Evolutionary conservation across 352 stramenopile species (phyloP).

Genomic region (Blastocystis sp.): DNA sequence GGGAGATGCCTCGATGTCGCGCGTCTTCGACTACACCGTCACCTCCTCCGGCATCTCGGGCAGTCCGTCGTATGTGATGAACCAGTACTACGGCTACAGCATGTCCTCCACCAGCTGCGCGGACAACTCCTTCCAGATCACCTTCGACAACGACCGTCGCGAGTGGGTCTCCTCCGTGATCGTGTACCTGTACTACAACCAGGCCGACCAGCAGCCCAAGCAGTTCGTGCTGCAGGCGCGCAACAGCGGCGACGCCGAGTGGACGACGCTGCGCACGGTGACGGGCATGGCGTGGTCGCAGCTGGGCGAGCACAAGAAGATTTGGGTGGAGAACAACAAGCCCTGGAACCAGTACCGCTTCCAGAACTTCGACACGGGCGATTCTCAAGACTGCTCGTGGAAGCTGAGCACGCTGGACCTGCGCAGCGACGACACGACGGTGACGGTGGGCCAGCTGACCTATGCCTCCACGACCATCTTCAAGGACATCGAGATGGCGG

Average conservation of each 20-base stretch:
- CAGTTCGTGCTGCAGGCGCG: background rate
- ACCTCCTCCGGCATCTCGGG: background rate
- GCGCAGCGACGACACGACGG: background rate
- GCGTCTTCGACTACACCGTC: background rate
- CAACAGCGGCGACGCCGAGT: background rate
- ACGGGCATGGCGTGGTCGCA: background rate
- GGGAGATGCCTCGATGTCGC: background rate
- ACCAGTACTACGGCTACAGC: background rate
- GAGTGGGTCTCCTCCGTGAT: conserved; percentile 18
- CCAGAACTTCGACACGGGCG: background rate
- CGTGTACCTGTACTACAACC: background rate
- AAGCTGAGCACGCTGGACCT: background rate
- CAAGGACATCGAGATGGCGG: conserved; percentile 57
- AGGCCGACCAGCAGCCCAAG: background rate
- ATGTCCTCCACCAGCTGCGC: background rate
- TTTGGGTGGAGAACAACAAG: too few species aligned
- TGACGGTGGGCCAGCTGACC: conserved; percentile 1
- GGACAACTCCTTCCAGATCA: background rate
- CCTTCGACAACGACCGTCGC: background rate
- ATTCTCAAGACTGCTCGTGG: conserved; percentile 20
- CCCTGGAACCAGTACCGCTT: too few species aligned
- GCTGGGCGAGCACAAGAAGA: too few species aligned
- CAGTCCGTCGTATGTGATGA: background rate
- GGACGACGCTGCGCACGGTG: background rate
- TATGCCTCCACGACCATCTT: background rate